Evolutionary conservation across 2,329 filamentous ascomycete species (phyloP), one percentile per base, ranked within the genome.

Genomic region (Trichoderma aggressivum): DNA sequence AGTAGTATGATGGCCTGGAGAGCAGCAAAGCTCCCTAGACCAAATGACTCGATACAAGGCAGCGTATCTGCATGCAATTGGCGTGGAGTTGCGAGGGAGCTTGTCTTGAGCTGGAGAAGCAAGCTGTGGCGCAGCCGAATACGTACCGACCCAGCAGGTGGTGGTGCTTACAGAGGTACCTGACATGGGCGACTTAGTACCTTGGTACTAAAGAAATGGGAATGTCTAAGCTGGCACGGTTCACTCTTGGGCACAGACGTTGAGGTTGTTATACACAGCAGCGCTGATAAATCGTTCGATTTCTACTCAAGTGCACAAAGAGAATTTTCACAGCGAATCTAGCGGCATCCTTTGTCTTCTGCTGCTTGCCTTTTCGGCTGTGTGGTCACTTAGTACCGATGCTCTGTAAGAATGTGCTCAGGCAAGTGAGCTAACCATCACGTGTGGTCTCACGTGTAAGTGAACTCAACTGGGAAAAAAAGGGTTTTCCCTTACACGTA

Each of bases 21-120:
- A 64, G 68, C 53, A 16, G 60, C 68, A 59, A 58, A 63, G 67
- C 60, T 63, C 59, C 24, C 67, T 59, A 65, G 68, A 58, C 58
- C 59, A 50, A 7, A 43, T 21, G 16, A 47, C 24, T 26, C 34
- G 21, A 63, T 64, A 5, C 26, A 56, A 55, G 43, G 12, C 21
- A 26, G 53, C 55, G 36, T 24, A 8, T 55, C 61, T 55, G 70
- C 56, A 59, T 66, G 39, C 39, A 66, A 68, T 32, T 24, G 56
- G 47, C 70, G 62, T 60, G 66, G 60, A 59, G 59, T 32, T 32
- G 58, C 43, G n/a, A 12, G 55, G 28, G 56, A 66, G 65, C 70
- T 39, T 24, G 36, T 71, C 39, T 55, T 32, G 58, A 55, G 30
- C 63, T 59, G 55, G 30, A 30, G 62, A 64, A 71, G 71, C 61